Evolutionary conservation across 2,329 filamentous ascomycete species (phyloP), one percentile per base, ranked within the genome.

Genomic region (Pezicula radicicola): DNA sequence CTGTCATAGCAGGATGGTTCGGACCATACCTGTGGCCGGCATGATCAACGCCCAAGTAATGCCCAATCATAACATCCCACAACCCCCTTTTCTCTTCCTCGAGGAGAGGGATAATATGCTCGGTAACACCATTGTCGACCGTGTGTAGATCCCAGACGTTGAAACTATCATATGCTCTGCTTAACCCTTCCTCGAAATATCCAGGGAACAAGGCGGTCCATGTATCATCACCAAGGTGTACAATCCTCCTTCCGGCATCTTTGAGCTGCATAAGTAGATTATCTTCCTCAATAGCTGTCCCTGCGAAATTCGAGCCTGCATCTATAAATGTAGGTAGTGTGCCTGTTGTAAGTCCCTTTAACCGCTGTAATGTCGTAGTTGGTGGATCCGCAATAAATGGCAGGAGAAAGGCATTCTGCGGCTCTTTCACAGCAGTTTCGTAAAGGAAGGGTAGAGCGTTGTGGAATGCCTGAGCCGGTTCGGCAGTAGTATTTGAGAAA

Each of bases 71-170:
- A n/a, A 99, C 76, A 71, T 99, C 93, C 94, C 94, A 99, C 51
- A 88, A 80, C 5, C 73, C 79, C 48, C 79, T 77, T 65, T 84
- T 84, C 46, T 80, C 75, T 1, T 81, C 69, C 46, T 85, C 77
- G 56, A 99, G 71, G 2, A 97, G 77, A 2, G 94, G 94, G 55
- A 94, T 88, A 6, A 99, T 84, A 70, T 97, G 89, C 60, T 96
- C 88, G 12, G 87, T 88, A 21, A 99, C 94, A 1, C 94, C 94
- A 64, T 97, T 93, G 66, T 99, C 94, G 3, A 99, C 89, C 0
- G 94, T 97, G 68, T 97, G 91, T 62, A 99, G 72, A 68, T 99
- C 94, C 91, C 91, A 97, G 6, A 97, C 94, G 65, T 97, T 97
- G 74, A 99, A 96, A 55, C 93, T 97, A 68, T 97, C 93, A 69